A percentile compares a stretch with the other conserved stretches of the same genome.
Evolutionary conservation across 768 basidiomycete genomes (phyloP).

Genomic region (Psilocybe tampanensis): DNA sequence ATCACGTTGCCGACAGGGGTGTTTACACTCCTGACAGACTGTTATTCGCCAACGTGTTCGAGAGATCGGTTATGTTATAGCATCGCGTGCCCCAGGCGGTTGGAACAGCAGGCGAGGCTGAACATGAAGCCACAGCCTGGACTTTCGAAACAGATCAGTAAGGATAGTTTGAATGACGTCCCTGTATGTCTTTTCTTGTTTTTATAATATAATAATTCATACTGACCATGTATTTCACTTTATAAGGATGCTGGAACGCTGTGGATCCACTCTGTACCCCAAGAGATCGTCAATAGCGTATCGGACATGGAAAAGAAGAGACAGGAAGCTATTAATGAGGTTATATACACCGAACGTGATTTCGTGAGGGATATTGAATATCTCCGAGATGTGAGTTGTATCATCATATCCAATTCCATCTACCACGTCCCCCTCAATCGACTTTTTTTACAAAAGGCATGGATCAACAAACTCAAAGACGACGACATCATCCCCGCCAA

Average conservation of each 20-base stretch:
- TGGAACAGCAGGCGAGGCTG: conserved; percentile 92
- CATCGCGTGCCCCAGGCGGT: conserved; percentile 90
- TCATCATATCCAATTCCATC: not conserved
- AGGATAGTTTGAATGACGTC: conserved; percentile 80
- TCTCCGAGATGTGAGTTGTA: conserved; percentile 77
- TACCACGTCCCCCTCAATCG: not conserved
- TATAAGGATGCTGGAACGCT: conserved; percentile 63
- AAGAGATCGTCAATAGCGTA: conserved; percentile 91
- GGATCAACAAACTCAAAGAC: conserved; percentile 86
- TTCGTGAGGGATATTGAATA: conserved; percentile 99
- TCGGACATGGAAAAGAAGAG: conserved; percentile 92
- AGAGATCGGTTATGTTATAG: conserved; percentile 95
- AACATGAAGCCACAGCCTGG: conserved; percentile 95
- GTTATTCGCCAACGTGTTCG: conserved; percentile 97
- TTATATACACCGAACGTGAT: conserved; percentile 92
- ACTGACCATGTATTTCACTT: not conserved
- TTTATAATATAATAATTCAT: no score
- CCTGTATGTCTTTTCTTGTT: conserved; percentile 46
- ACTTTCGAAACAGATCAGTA: conserved; percentile 79
- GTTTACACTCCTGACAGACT: conserved; percentile 95
- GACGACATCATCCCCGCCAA: conserved; percentile 73
- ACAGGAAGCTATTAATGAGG: conserved; percentile 98
- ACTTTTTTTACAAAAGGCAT: no score
- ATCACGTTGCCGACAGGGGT: conserved; percentile 86
- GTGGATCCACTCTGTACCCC: conserved; percentile 96